phyloP scores from a whole-genome alignment of 2,329 filamentous ascomycete species.

The Pyrenochaeta sp. region DNA sequence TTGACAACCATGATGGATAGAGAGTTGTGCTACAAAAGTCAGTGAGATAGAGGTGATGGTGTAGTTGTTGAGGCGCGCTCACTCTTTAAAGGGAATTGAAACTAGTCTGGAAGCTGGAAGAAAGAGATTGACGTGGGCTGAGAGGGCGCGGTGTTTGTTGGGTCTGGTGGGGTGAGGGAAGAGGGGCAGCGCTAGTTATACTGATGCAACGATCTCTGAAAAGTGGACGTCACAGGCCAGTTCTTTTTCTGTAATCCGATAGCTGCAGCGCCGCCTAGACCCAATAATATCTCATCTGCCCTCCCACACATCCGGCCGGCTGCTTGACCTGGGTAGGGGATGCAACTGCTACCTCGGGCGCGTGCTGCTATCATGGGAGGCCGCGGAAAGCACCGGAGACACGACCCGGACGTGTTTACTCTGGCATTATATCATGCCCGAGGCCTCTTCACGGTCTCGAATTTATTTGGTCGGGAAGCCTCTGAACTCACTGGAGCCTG shows the following conservation, averaged over 20 bases:
- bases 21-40: conserved; percentile 32
- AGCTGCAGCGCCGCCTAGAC: conserved; percentile 36
- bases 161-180: conserved; percentile 43
- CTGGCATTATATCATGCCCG: conserved; percentile 20
- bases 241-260: conserved; percentile 43
- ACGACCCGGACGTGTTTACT: conserved; percentile 18
- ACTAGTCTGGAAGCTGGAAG: conserved; percentile 25
- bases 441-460: conserved; percentile 11
- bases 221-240: conserved; percentile 39
- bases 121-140: conserved; percentile 29
- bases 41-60: conserved; percentile 17
- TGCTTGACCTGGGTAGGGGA: conserved; percentile 25
- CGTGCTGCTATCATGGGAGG: conserved; percentile 24
- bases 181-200: conserved; percentile 36
- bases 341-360: conserved; percentile 37
- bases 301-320: conserved; percentile 46
- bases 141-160: conserved; percentile 35
- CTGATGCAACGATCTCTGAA: conserved; percentile 8
- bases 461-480: conserved; percentile 1
- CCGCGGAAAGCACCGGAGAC: conserved; percentile 37
- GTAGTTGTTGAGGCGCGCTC: conserved; percentile 18
- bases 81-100: conserved; percentile 29
- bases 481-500: neutral
- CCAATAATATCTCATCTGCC: conserved; percentile 38
- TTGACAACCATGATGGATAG: conserved; percentile 57